A percentile compares a stretch with the other conserved stretches of the same genome.
phyloP scores from a whole-genome alignment of 192 early-diverging fungal genomes.

The Umbelopsis sp. region DNA sequence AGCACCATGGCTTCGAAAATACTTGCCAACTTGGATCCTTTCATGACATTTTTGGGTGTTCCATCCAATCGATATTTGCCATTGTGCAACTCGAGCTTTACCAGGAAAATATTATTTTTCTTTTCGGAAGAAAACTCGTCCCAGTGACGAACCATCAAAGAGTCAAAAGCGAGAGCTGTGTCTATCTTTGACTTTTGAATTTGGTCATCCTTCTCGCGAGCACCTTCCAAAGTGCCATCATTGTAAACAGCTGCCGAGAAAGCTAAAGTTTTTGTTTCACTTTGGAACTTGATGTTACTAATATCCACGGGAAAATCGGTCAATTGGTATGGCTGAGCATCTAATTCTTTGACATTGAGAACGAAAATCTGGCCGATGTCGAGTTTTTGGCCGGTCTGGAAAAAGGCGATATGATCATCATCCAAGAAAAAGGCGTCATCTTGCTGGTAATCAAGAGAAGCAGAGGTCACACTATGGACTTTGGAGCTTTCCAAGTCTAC shows the following conservation, averaged over 20 bases:
- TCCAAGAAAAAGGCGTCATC: conserved; percentile 54
- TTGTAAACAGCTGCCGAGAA: conserved; percentile 74
- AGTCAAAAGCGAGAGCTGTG: conserved; percentile 64
- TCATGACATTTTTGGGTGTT: conserved; percentile 56
- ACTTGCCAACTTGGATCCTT: conserved; percentile 47
- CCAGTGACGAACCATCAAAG: conserved; percentile 86
- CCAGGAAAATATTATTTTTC: conserved; percentile 63
- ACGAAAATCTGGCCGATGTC: conserved; percentile 50
- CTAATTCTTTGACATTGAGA: conserved; percentile 26
- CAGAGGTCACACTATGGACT: conserved; percentile 47
- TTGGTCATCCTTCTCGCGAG: conserved; percentile 54
- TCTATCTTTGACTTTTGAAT: conserved; percentile 48
- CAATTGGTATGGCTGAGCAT: conserved; percentile 44
- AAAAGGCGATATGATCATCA: conserved; percentile 45
- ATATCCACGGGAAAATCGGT: conserved; percentile 58
- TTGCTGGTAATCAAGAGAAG: conserved; percentile 41
- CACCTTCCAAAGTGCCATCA: conserved; percentile 56
- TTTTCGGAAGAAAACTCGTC: conserved; percentile 66
- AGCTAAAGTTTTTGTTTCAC: conserved; percentile 50
- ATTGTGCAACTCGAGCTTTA: conserved; percentile 42
- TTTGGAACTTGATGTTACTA: conserved; percentile 60
- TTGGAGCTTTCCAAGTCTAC: conserved; percentile 44
- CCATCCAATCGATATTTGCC: conserved; percentile 47
- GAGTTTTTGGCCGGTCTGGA: conserved; percentile 26
- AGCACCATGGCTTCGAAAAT: neutral